Base-by-base conservation (phyloP, 805 yeast species). In the Metschnikowia hibisci region DNA sequence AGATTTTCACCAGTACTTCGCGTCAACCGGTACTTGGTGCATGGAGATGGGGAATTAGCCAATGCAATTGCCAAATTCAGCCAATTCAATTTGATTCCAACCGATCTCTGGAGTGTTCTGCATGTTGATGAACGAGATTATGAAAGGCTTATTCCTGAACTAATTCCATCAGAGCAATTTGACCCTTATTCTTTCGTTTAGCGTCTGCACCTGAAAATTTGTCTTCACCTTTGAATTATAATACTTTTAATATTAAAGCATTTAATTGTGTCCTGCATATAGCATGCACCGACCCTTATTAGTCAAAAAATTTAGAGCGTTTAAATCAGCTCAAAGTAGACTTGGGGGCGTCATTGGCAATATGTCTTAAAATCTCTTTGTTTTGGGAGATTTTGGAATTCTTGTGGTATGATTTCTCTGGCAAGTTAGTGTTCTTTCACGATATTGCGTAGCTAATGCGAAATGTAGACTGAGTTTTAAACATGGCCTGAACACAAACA, bases 101-200 rank as follows among this genome's bases (percentile, higher is more conserved):
- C 60, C 7, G 46, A 61, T 33, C 53, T 60, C 10, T 59, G 60
- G 56, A 35, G 48, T 14, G 47, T 61, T 6, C 50, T 50, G 26
- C 57, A 52, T 33, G 50, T 61, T 11, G 66, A 61, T 32, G 66
- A 61, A 30, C 25, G 43, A 12, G 54, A 57, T 20, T 59, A 48
- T 39, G 66, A 61, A 34, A 45, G 43, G 20, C 40, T 58, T 44
- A 57, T 59, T 14, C 64, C 64, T 7, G 31, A 38, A 15, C 48
- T 58, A 27, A 46, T 58, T 11, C 51, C 54, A 6, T 49, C 45
- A 8, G 30, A 34, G n/a, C 31, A 30, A 6, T 15, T 18, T 6
- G 14, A 13, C 16, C 20, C 26, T 20, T 10, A 32, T 14, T n/a
- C 20, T 1, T 26, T 16, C 9, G 25, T 3, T 10, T 18, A 20